These are phyloP conservation scores for Coemansia sp. DNA, from an alignment of 192 early-diverging fungal genomes.

Conservation along the genomic window DNA sequence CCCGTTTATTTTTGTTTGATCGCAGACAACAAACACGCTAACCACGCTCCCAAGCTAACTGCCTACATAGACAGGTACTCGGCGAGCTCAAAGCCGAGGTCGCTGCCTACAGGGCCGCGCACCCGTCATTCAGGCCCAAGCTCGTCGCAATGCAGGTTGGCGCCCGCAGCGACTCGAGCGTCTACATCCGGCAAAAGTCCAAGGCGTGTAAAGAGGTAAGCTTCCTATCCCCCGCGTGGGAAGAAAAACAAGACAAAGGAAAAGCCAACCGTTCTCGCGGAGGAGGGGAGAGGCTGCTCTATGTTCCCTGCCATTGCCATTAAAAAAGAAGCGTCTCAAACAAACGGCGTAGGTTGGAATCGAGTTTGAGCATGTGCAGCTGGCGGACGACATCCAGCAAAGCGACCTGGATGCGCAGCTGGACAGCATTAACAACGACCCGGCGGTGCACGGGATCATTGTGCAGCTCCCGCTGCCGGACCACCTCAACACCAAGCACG, in stretches of 20 bases:
- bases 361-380: conserved; percentile 69
- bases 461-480: conserved; percentile 94
- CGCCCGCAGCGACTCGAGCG: conserved; percentile 86
- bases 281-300: too few species aligned
- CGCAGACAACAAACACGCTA: too few species aligned
- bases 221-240: too few species aligned
- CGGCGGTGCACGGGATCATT: conserved; percentile 87
- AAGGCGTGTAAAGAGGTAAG: conserved; percentile 78
- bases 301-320: too few species aligned
- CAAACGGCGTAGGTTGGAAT: conserved; percentile 67
- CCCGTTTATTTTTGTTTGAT: too few species aligned
- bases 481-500: conserved; percentile 77
- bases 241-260: too few species aligned
- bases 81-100: conserved; percentile 71
- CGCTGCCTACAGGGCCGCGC: conserved; percentile 58
- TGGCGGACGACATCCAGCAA: conserved; percentile 70
- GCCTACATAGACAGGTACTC: conserved; percentile 57
- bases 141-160: conserved; percentile 94
- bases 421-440: conserved; percentile 76
- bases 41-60: not conserved
- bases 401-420: conserved; percentile 69
- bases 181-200: conserved; percentile 93
- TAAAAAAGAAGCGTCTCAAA: too few species aligned
- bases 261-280: too few species aligned
- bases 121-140: conserved; percentile 78